Percentiles rank a stretch among this genome's conserved stretches.
Conservation (phyloP, 179 eudicot genomes). For the Spinacia oleracea region DNA sequence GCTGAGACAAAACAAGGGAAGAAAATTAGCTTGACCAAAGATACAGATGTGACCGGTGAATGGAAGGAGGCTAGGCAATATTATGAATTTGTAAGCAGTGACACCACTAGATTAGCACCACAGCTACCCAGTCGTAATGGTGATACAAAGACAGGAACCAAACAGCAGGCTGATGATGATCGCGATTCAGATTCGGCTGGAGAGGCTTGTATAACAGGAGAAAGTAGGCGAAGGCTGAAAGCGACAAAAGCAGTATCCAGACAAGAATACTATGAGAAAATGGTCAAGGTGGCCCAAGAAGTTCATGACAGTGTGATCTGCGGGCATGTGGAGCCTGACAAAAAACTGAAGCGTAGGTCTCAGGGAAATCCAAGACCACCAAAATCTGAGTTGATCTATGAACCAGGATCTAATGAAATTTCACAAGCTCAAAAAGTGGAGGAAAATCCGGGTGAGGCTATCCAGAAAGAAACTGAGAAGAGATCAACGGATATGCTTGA, state of each 20-base stretch:
- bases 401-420: conserved; percentile 23
- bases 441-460: conserved; percentile 18
- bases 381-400: conserved; percentile 20
- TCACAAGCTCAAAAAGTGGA: conserved; percentile 24
- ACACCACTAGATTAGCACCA: conserved; percentile 22
- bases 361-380: conserved; percentile 27
- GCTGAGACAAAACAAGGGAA: conserved; percentile 34
- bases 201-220: conserved; percentile 33
- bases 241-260: conserved; percentile 35
- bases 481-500: conserved; percentile 20
- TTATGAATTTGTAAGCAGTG: conserved; percentile 59
- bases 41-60: conserved; percentile 48
- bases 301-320: conserved; percentile 31
- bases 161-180: conserved; percentile 26
- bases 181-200: conserved; percentile 35
- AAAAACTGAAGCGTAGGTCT: conserved; percentile 26
- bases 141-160: conserved; percentile 27
- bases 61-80: conserved; percentile 66
- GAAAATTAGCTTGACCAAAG: conserved; percentile 32
- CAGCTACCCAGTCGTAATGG: conserved; percentile 26
- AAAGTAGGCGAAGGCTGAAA: conserved; percentile 41
- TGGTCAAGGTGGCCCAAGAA: conserved; percentile 42
- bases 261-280: conserved; percentile 45
- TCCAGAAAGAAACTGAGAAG: conserved; percentile 17
- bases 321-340: conserved; percentile 37